Conservation (phyloP, 495 filamentous ascomycete species). For the Aspergillus sclerotiicarbonarius region DNA sequence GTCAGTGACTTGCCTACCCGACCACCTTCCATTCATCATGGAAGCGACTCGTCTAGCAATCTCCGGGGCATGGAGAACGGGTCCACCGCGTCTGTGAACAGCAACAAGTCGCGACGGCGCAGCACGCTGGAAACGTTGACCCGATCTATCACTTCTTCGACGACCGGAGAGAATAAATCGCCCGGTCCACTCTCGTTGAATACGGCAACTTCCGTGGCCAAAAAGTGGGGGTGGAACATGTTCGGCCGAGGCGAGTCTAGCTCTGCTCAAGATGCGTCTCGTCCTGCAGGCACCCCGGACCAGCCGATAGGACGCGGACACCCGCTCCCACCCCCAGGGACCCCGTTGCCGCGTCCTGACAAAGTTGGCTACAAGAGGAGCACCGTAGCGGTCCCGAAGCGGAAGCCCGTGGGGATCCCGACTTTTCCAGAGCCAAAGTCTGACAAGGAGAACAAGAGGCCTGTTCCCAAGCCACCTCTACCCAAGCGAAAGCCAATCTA, state of each 20-base stretch:
- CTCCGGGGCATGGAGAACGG: slow-evolving; percentile 30
- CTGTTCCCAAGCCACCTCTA: slow-evolving; percentile 29
- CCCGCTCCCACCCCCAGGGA: slow-evolving; percentile 51
- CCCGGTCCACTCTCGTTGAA: slow-evolving; percentile 57
- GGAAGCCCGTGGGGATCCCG: slow-evolving; percentile 54
- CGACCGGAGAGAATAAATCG: slow-evolving; percentile 29
- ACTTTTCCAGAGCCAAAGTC: slow-evolving; percentile 30
- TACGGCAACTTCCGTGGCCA: slow-evolving; percentile 73
- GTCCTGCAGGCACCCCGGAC: slow-evolving; percentile 52
- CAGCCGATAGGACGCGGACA: slow-evolving; percentile 71
- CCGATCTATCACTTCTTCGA: slow-evolving; percentile 30
- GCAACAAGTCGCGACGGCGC: slow-evolving; percentile 32
- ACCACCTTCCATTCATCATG: slow-evolving; percentile 30
- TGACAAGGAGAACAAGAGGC: slow-evolving; percentile 23
- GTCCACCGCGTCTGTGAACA: slow-evolving; percentile 31
- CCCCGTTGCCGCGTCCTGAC: slow-evolving; percentile 72
- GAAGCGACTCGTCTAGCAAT: slow-evolving; percentile 25
- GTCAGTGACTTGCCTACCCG: slow-evolving; percentile 17
- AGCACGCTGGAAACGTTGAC: slow-evolving; percentile 44
- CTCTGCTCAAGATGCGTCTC: slow-evolving; percentile 30
- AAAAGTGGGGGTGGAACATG: slow-evolving; percentile 79
- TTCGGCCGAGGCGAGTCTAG: slow-evolving; percentile 55
- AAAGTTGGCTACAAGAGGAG: slow-evolving; percentile 58
- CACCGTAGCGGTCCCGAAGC: slow-evolving; percentile 57
- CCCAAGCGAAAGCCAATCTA: slow-evolving; percentile 39